Percentiles rank a stretch among this genome's conserved stretches.
Conservation (phyloP, 2,329 filamentous ascomycete species). For the Fusarium avenaceum region DNA sequence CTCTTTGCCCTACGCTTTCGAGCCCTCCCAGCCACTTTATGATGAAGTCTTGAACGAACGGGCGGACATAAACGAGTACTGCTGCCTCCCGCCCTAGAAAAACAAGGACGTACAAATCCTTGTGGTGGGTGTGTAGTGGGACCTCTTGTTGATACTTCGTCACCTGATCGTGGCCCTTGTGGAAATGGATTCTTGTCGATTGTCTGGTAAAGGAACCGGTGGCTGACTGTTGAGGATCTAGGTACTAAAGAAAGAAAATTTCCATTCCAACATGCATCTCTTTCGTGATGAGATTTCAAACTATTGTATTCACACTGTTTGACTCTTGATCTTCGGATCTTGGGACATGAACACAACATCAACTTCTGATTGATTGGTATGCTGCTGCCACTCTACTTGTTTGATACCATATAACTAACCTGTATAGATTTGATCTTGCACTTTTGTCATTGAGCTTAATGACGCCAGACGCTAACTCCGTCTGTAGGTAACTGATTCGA, state of each 20-base stretch:
- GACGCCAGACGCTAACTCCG: slow-evolving; percentile 34
- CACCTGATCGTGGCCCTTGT: slow-evolving; percentile 67
- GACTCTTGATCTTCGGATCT: slow-evolving; percentile 59
- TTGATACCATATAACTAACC: slow-evolving; percentile 24
- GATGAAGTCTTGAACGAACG: slow-evolving; percentile 78
- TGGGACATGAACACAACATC: slow-evolving; percentile 66
- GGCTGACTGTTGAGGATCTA: slow-evolving; percentile 53
- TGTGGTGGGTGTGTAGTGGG: slow-evolving; percentile 65
- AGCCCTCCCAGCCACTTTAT: slow-evolving; percentile 55
- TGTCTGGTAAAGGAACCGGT: slow-evolving; percentile 39
- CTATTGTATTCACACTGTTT: slow-evolving; percentile 72
- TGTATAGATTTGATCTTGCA: slow-evolving; percentile 17
- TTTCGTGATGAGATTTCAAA: slow-evolving; percentile 62
- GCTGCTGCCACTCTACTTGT: slow-evolving; percentile 1
- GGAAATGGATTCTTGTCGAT: slow-evolving; percentile 50
- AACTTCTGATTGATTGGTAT: slow-evolving; percentile 68
- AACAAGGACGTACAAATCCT: slow-evolving; percentile 73
- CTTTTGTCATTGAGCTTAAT: neutral
- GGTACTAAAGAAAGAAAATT: slow-evolving; percentile 52
- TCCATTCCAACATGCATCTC: slow-evolving; percentile 37
- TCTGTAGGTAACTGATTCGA: slow-evolving; percentile 18
- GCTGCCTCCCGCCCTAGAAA: slow-evolving; percentile 63
- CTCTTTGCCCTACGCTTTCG: slow-evolving; percentile 20
- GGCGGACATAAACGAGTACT: slow-evolving; percentile 75
- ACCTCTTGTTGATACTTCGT: slow-evolving; percentile 76